Base-by-base conservation (phyloP, 2,329 filamentous ascomycete genomes). In the Colletotrichum kahawae region DNA sequence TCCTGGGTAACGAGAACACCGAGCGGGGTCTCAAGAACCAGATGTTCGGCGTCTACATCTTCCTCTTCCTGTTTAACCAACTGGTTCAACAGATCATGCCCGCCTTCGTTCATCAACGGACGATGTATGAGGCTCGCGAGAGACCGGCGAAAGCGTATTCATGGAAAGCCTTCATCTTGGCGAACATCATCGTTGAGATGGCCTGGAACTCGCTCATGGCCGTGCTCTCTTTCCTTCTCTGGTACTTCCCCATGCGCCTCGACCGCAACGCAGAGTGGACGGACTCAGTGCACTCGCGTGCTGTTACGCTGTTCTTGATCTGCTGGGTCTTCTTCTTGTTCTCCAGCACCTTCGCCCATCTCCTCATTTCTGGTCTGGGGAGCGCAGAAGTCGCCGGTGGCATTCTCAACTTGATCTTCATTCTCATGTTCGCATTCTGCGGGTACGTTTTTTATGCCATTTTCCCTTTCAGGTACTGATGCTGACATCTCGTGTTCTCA, bases 221-320 rank as follows among this genome's bases (percentile, higher is more conserved):
- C 9, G 83, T 92, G 21, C 81, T 94, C 68, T 89, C 92, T 76
- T 94, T 88, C 84, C 85, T 92, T 77, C 88, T 87, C 79, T 94
- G 92, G 88, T 94, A 94, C 83, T 95, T 93, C 80, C 92, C 92
- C 1, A 90, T 93, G 72, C 91, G 91, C 1, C 84, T 93, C 33
- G 90, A 92, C 81, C 84, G 84, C 48, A 93, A 93, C 74, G 90
- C 91, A 0, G 82, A 87, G 24, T 84, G 85, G 14, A 89, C 89
- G 2, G 84, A 89, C 71, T 85, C 90, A 21, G 77, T 79, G 2
- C 56, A 82, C 6, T 79, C 76, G 1, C 90, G 92, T 12, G 91
- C 91, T 12, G 89, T 86, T 1, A 87, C 93, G 8, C 90, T 93
- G 83, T 92, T 93, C 82, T 84, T 94, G 6, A 89, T 93, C 74